Evolutionary conservation across 2,329 filamentous ascomycete genomes (phyloP), one percentile per base, ranked within the genome.

Genomic region (Magnaporthiopsis rhizophila): DNA sequence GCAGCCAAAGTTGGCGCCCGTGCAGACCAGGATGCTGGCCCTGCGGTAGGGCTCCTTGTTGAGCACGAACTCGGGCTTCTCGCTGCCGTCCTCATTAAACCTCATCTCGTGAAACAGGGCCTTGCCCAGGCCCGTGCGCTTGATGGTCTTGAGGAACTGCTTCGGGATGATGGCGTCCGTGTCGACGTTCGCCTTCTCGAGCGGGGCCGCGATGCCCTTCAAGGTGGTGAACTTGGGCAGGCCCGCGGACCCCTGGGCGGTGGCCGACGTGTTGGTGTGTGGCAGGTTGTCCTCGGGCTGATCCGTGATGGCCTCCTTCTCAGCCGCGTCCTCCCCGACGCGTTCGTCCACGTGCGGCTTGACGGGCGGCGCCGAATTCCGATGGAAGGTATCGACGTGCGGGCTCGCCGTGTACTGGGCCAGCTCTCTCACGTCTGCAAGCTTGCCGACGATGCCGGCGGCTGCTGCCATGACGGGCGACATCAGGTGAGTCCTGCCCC

Each of bases 131-230:
- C 95, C 95, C 1, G 94, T 96, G 65, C 95, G 91, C 84, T 98
- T 98, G 79, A 98, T 98, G 57, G 95, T 99, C 82, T 98, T 99
- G 68, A 99, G 85, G 81, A 98, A 99, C 76, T 99, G 95, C 79
- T 99, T 99, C 68, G 95, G 95, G 70, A 99, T 99, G 77, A 98
- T 97, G 73, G 94, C 94, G 72, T 99, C 95, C n/a, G 95, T 99
- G 80, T 99, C 95, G 71, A 97, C 88, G 76, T 99, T 99, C 69
- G 89, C 83, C 71, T 90, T 87, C 67, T 97, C 90, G 77, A 99
- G 80, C 2, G 92, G 91, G 13, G 93, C 95, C 1, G 92, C 92
- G 69, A 94, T 89, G 65, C 94, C 95, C 78, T 90, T 94, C 70
- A 96, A 85, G 60, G 86, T 84, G 30, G 86, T 87, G 79, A 98